Base-by-base conservation (phyloP, 805 yeast genomes). In the Kregervanrija delftensis region DNA sequence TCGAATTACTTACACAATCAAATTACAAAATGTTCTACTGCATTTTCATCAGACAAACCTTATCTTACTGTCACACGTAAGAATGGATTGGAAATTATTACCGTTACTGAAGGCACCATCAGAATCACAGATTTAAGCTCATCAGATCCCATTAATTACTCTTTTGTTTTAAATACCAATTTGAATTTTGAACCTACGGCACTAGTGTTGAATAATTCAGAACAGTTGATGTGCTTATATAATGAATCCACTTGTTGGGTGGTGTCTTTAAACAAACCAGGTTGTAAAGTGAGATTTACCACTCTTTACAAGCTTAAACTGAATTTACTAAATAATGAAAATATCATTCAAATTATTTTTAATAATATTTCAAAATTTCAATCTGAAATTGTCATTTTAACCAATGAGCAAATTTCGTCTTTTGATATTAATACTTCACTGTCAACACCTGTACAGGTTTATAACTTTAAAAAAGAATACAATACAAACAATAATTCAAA, bases 311-410 rank as follows among this genome's bases (percentile, higher is more conserved):
- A 33, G 6, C 2, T 61, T 13, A 28, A 42, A 2, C 31, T 53
- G 2, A 13, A 42, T 8, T 40, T 58, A 15, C 32, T 38, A 5
- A 34, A 44, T 10, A 41, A 59, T 2, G 65, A 57, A 33, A 53
- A 50, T 11, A 56, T 76, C 4, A 46, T 66, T 11, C 67, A 69
- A 33, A 60, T 73, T 4, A 15, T 64, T 2, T 77, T 80, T 74
- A 71, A 74, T 47, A 68, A 67, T 11, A 49, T 66, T 3, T 72
- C 77, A 0, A 61, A 66, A 37, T 59, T 60, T 39, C 74, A 71
- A 40, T 59, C 78, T 0, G 70, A 64, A 38, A 45, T 78, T 22
- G 70, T 76, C 2, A 55, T 73, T 3, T 61, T 77, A 22, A 64
- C 74, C 0, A 67, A 65, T 30, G 52, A 50, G 6, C 41, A 47